These are phyloP conservation scores for Begonia peltatifolia DNA, from an alignment of 306 rosid genomes.

Conservation along the genomic window DNA sequence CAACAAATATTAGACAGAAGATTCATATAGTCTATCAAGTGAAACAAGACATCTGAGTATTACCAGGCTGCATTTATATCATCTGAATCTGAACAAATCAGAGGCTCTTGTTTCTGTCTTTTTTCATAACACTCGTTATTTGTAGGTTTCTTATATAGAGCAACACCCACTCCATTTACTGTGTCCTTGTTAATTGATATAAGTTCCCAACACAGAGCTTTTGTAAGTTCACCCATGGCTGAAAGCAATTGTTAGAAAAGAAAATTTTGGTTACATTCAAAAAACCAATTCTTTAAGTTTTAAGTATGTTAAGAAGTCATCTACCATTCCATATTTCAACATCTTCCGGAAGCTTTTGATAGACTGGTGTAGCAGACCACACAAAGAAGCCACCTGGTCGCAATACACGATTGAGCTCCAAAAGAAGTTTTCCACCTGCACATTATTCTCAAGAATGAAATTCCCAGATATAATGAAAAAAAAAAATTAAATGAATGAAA, in stretches of 20 bases:
- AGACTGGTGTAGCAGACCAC: conserved; percentile 99
- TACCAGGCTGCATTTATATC: conserved; percentile 92
- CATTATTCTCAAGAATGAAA: conserved; percentile 15
- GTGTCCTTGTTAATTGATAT: conserved; percentile 61
- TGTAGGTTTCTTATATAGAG: conserved; percentile 65
- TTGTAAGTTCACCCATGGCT: conserved; percentile 78
- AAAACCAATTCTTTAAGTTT: not conserved
- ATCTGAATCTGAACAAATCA: conserved; percentile 56
- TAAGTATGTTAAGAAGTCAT: conserved; percentile 6
- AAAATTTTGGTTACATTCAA: too few relatives aligned
- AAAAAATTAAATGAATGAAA: not conserved
- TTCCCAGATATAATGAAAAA: conserved; percentile 6
- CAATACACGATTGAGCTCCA: conserved; percentile 90
- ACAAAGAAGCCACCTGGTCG: conserved; percentile 96
- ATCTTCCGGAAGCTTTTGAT: conserved; percentile 79
- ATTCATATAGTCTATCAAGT: too few relatives aligned
- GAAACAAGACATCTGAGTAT: conserved; percentile 2
- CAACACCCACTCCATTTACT: conserved; percentile 72
- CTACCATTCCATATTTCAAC: conserved; percentile 82
- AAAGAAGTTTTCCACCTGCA: conserved; percentile 96
- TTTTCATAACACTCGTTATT: conserved; percentile 79
- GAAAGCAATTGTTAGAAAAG: conserved; percentile 14
- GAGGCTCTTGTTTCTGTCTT: conserved; percentile 55
- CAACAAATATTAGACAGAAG: too few relatives aligned
- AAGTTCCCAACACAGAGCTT: conserved; percentile 81